These are phyloP conservation scores for Vigna trinervia DNA, from an alignment of 306 rosid genomes.

Conservation along the genomic window DNA sequence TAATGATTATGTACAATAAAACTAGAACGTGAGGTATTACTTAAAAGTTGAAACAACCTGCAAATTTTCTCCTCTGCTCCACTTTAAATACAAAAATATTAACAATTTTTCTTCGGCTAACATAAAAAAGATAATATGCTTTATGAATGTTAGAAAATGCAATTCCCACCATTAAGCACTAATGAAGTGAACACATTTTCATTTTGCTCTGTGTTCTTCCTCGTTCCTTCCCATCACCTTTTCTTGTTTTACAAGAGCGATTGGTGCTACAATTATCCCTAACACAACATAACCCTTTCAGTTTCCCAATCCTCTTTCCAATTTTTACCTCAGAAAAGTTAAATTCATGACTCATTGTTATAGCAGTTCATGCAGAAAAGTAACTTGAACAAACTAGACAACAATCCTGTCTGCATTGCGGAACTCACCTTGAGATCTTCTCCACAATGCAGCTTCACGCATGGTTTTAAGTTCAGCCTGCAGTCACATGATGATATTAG, in stretches of 20 bases:
- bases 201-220: too few species aligned
- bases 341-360: background rate
- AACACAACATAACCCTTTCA: constrained; percentile 3
- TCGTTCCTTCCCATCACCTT: too few species aligned
- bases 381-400: constrained; percentile 35
- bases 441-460: constrained; percentile 95
- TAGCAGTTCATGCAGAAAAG: constrained; percentile 17
- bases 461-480: constrained; percentile 80
- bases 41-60: background rate
- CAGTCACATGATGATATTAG: constrained; percentile 37
- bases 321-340: constrained; percentile 21
- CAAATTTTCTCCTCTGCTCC: constrained; percentile 2
- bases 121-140: too few species aligned
- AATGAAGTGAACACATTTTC: too few species aligned
- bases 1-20: constrained; percentile 5
- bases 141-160: too few species aligned
- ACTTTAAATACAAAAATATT: background rate
- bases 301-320: background rate
- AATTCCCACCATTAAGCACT: too few species aligned
- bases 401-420: constrained; percentile 27
- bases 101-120: too few species aligned
- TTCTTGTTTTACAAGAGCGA: background rate
- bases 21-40: constrained; percentile 4
- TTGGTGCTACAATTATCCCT: background rate
- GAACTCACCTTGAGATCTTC: constrained; percentile 82